These are phyloP conservation scores for Plasmopara halstedii DNA, from an alignment of 352 stramenopile species.

Conservation along the genomic window DNA sequence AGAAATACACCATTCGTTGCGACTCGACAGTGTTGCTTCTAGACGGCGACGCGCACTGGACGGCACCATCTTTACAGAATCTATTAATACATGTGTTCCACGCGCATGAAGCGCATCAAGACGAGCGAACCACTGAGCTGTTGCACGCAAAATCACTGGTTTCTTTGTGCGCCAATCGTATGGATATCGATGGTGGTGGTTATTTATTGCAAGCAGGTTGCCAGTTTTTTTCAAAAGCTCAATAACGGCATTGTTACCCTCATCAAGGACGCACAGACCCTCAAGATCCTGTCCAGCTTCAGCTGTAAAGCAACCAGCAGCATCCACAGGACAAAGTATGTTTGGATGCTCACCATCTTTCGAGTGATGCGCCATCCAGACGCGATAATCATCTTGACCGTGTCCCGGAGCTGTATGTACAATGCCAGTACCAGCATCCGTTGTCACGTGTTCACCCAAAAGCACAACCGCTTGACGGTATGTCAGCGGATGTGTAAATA, in stretches of 20 bases:
- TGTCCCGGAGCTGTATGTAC: slow-evolving; percentile 98
- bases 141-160: slow-evolving; percentile 96
- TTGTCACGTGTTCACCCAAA: slow-evolving; percentile 96
- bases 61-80: slow-evolving; percentile 90
- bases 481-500: slow-evolving; percentile 88
- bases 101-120: slow-evolving; percentile 90
- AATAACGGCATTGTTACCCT: slow-evolving; percentile 92
- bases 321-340: slow-evolving; percentile 67
- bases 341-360: slow-evolving; percentile 20
- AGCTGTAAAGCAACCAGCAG: slow-evolving; percentile 69
- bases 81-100: slow-evolving; percentile 39
- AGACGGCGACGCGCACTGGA: slow-evolving; percentile 74
- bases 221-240: slow-evolving; percentile 67
- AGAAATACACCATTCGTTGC: slow-evolving; percentile 98
- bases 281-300: slow-evolving; percentile 86
- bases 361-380: slow-evolving; percentile 57
- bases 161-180: slow-evolving; percentile 99
- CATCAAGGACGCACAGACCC: slow-evolving; percentile 85
- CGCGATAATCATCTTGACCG: slow-evolving; percentile 94
- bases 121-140: slow-evolving; percentile 98
- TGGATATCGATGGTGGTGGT: slow-evolving; percentile 94
- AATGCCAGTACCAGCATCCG: slow-evolving; percentile 96
- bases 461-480: slow-evolving; percentile 82
- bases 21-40: slow-evolving; percentile 77
- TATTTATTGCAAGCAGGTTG: slow-evolving; percentile 78